phyloP scores from a whole-genome alignment of 164 flowering plant species.

The Chloranthus sessilifolius region DNA sequence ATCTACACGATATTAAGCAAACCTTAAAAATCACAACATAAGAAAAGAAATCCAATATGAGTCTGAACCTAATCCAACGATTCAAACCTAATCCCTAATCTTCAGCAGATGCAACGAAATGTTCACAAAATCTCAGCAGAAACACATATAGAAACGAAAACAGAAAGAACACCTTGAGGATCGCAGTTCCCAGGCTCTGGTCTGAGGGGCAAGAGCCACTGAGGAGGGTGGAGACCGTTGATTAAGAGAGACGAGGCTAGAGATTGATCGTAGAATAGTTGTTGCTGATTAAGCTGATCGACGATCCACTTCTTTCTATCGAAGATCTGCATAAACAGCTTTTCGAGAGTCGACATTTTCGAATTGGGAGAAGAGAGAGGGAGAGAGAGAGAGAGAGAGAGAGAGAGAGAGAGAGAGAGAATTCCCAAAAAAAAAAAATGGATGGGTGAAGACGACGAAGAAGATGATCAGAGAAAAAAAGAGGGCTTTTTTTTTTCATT shows the following conservation, averaged over 20 bases:
- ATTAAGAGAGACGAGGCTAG: constrained; percentile 59
- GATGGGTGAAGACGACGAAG: too few relatives aligned
- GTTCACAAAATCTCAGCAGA: background rate
- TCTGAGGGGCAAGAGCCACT: constrained; percentile 49
- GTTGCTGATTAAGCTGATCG: constrained; percentile 56
- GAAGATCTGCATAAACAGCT: constrained; percentile 65
- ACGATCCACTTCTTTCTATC: constrained; percentile 53
- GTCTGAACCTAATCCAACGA: background rate
- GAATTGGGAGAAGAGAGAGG: background rate
- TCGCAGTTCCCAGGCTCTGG: constrained; percentile 17
- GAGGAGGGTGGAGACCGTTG: constrained; percentile 68
- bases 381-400: too few relatives aligned
- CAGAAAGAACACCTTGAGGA: constrained; percentile 27
- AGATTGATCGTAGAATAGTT: constrained; percentile 44
- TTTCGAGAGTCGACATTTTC: constrained; percentile 54
- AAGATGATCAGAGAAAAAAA: too few relatives aligned
- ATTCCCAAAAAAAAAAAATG: too few relatives aligned
- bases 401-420: too few relatives aligned
- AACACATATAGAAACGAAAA: background rate
- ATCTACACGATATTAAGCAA: background rate
- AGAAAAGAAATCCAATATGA: background rate
- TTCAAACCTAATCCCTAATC: background rate
- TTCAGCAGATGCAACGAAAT: too few relatives aligned
- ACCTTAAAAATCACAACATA: background rate
- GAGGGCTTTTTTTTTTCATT: too few relatives aligned